Percentiles rank a stretch among this genome's conserved stretches.
These are phyloP conservation scores for Aspergillus nidulans DNA, from an alignment of 495 filamentous ascomycete species.

Conservation along the genomic window DNA sequence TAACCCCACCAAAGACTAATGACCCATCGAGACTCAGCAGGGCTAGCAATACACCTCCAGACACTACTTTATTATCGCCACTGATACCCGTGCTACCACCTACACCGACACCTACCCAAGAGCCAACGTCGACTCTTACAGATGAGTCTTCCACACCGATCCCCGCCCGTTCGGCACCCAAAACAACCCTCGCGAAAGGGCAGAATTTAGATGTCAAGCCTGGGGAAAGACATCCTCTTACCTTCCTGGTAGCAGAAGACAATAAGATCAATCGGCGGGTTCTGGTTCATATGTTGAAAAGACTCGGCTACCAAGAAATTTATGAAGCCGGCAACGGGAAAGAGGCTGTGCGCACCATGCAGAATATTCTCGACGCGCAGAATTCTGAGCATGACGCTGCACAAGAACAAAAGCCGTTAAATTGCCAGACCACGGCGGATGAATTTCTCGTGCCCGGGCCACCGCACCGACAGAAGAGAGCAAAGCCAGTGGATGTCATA, in stretches of 20 bases:
- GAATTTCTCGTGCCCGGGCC: constrained; percentile 13
- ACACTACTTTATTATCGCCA: constrained; percentile 21
- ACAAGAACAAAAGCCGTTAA: background rate
- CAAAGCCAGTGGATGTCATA: constrained; percentile 58
- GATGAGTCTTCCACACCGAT: constrained; percentile 30
- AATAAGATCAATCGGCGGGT: constrained; percentile 77
- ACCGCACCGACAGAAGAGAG: constrained; percentile 17
- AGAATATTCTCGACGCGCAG: constrained; percentile 32
- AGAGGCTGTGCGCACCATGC: constrained; percentile 66
- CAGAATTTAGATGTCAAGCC: constrained; percentile 42
- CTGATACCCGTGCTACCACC: constrained; percentile 16
- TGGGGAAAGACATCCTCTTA: constrained; percentile 57
- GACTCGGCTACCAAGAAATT: constrained; percentile 63
- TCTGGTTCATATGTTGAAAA: constrained; percentile 63
- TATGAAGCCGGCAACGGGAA: constrained; percentile 68
- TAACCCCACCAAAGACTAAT: constrained; percentile 24
- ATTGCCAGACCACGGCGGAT: background rate
- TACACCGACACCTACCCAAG: constrained; percentile 27
- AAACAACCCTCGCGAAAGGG: constrained; percentile 15
- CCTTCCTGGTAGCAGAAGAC: constrained; percentile 74
- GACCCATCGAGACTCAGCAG: constrained; percentile 25
- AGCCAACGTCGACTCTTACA: constrained; percentile 30
- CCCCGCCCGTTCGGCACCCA: constrained; percentile 24
- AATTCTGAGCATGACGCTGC: background rate
- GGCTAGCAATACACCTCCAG: constrained; percentile 21